Evolutionary conservation across 2,329 filamentous ascomycete species (phyloP).

Genomic region (Neofusicoccum sp.): DNA sequence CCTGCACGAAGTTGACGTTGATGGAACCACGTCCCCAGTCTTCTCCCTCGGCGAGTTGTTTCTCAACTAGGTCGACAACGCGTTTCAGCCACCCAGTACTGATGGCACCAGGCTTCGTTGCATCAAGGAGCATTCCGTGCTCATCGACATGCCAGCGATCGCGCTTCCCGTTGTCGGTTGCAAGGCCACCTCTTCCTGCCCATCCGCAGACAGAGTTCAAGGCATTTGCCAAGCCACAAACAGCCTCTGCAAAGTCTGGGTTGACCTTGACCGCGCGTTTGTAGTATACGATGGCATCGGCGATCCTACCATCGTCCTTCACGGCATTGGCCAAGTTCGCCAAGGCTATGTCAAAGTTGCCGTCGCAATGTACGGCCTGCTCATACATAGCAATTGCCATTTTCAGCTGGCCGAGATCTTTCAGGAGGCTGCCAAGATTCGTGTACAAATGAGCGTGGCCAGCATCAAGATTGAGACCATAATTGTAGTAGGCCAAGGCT

Average conservation of each 20-base stretch:
- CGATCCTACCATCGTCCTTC: constrained; percentile 90
- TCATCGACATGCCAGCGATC: constrained; percentile 95
- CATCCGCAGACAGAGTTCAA: constrained; percentile 96
- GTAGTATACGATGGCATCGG: constrained; percentile 90
- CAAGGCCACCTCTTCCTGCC: constrained; percentile 82
- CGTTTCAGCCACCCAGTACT: constrained; percentile 81
- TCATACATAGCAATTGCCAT: constrained; percentile 97
- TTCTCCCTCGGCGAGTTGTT: constrained; percentile 82
- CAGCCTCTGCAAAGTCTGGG: constrained; percentile 92
- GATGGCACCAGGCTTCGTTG: constrained; percentile 56
- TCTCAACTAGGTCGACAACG: constrained; percentile 86
- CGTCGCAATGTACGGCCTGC: constrained; percentile 85
- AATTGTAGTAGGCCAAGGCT: constrained; percentile 91
- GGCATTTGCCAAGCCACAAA: constrained; percentile 91
- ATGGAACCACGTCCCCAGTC: constrained; percentile 77
- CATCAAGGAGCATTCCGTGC: constrained; percentile 77
- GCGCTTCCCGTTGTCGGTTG: constrained; percentile 67
- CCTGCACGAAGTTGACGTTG: constrained; percentile 39
- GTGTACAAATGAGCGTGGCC: constrained; percentile 96
- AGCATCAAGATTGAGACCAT: constrained; percentile 80
- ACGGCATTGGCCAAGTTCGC: constrained; percentile 97
- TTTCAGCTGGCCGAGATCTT: constrained; percentile 91
- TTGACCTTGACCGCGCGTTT: constrained; percentile 86
- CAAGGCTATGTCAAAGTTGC: constrained; percentile 93
- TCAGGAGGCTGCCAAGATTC: constrained; percentile 89